phyloP scores from a whole-genome alignment of 169 alveolate species.

The Perkinsus chesapeaki region DNA sequence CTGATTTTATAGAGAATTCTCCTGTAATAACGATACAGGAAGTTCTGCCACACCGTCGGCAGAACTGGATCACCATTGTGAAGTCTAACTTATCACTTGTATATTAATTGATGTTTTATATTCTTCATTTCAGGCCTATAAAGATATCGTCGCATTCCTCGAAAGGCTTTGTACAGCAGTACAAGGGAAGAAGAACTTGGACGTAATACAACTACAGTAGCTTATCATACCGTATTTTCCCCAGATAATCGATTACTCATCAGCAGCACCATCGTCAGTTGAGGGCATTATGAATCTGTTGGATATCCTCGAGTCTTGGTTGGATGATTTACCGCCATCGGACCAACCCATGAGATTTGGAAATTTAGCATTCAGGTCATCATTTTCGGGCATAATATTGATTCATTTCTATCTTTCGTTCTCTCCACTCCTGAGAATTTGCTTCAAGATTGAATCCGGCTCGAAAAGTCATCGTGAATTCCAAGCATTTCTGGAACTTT shows the following conservation, averaged over 20 bases:
- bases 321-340: constrained; percentile 52
- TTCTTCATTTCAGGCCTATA: not conserved
- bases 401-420: no score
- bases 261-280: not conserved
- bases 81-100: no score
- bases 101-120: no score
- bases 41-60: no score
- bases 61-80: no score
- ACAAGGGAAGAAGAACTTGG: not conserved
- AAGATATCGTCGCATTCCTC: not conserved
- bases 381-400: not conserved
- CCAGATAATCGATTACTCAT: not conserved
- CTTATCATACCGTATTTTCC: not conserved
- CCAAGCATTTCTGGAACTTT: no score
- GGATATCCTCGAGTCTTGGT: constrained; percentile 9
- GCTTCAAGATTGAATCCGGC: no score
- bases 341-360: constrained; percentile 63
- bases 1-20: not conserved
- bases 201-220: not conserved
- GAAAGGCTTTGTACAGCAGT: not conserved
- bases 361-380: constrained; percentile 50
- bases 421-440: no score
- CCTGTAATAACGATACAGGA: not conserved
- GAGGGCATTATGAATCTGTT: not conserved
- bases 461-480: no score